Percentiles rank a stretch among this genome's conserved stretches.
phyloP scores from a whole-genome alignment of 2,329 filamentous ascomycete species.

The Fusarium oxysporum region DNA sequence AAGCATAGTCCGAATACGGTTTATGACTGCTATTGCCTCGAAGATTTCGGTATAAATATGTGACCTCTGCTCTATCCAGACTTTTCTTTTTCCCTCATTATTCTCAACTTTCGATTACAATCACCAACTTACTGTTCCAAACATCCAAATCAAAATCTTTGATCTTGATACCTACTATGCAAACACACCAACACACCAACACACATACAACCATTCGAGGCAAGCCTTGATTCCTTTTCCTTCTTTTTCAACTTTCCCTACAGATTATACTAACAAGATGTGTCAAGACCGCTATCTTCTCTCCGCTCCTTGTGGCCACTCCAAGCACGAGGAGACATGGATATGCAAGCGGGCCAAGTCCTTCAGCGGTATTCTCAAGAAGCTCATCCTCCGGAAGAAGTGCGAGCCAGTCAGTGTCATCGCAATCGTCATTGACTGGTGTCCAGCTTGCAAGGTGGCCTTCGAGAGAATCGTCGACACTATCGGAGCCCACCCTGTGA shows the following conservation, averaged over 20 bases:
- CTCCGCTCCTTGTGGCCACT: slow-evolving; percentile 17
- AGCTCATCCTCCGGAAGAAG: not conserved
- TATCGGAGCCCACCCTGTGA: not conserved
- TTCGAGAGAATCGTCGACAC: not conserved
- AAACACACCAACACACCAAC: not conserved
- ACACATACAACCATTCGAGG: not conserved
- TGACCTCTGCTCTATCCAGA: not conserved
- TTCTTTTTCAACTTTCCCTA: not conserved
- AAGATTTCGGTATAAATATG: too few relatives aligned
- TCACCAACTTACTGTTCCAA: not conserved
- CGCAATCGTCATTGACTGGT: slow-evolving; percentile 8
- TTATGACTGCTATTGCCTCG: not conserved
- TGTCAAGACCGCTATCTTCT: not conserved
- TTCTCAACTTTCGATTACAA: not conserved
- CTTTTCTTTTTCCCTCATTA: not conserved
- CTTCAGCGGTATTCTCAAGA: not conserved
- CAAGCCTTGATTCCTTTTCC: not conserved
- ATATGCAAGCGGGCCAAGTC: not conserved
- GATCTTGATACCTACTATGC: not conserved
- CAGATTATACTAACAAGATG: not conserved
- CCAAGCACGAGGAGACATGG: not conserved
- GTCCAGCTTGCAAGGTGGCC: not conserved
- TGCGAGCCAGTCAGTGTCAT: not conserved
- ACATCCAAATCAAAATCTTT: not conserved
- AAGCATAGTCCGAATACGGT: not conserved